These are phyloP conservation scores for Pestalotiopsis sp. DNA, from an alignment of 2,329 filamentous ascomycete genomes.

Conservation along the genomic window DNA sequence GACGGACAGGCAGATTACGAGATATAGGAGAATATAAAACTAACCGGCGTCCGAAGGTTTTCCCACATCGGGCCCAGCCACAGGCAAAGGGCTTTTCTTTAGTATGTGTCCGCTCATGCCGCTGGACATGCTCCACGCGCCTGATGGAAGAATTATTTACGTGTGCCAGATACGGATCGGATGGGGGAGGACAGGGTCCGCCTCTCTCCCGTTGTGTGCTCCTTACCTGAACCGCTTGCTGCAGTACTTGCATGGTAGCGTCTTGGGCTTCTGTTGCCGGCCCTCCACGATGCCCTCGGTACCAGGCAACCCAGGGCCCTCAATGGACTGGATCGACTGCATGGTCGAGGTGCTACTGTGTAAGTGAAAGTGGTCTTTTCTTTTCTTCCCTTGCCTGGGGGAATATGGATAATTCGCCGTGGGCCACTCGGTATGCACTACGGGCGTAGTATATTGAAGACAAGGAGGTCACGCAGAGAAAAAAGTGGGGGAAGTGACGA, in stretches of 20 bases:
- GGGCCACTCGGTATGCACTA: slow-evolving; percentile 8
- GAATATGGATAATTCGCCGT: slow-evolving; percentile 2
- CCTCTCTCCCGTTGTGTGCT: slow-evolving; percentile 16
- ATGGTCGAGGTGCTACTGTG: slow-evolving; percentile 36
- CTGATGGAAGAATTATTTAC: slow-evolving; percentile 43
- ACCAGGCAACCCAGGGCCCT: slow-evolving; percentile 42
- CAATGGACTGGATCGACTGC: slow-evolving; percentile 57
- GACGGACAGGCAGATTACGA: neutral
- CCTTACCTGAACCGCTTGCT: slow-evolving; percentile 64
- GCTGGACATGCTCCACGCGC: slow-evolving; percentile 66
- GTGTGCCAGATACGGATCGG: slow-evolving; percentile 42
- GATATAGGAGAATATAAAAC: slow-evolving; percentile 30
- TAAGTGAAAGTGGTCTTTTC: neutral
- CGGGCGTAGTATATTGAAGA: slow-evolving; percentile 10
- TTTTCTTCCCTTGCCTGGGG: neutral
- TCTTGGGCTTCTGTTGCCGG: slow-evolving; percentile 63
- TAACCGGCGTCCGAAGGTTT: slow-evolving; percentile 65
- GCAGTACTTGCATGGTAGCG: slow-evolving; percentile 64
- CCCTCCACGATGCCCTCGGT: slow-evolving; percentile 52
- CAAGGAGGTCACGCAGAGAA: slow-evolving; percentile 9
- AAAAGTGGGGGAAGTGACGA: slow-evolving; percentile 6
- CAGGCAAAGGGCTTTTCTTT: slow-evolving; percentile 68
- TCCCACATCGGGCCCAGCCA: slow-evolving; percentile 61
- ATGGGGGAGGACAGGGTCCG: slow-evolving; percentile 19
- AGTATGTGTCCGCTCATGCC: slow-evolving; percentile 66